Base-by-base conservation (phyloP, 2,329 filamentous ascomycete genomes). In the Botryosphaeria dothidea region DNA sequence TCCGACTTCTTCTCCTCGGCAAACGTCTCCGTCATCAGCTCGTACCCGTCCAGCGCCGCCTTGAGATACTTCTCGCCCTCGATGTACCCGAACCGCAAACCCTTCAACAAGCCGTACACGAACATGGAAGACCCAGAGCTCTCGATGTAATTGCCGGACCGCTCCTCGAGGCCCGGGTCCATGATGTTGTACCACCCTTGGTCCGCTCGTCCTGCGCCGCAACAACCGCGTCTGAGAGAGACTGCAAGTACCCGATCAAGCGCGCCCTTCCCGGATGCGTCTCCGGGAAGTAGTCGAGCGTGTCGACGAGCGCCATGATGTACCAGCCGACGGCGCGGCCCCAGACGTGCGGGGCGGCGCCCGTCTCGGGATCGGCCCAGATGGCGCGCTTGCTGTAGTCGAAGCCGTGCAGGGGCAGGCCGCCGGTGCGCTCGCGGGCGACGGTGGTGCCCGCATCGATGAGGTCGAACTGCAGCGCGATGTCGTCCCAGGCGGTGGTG, bases 131-230 rank as follows among this genome's bases (percentile, higher is more conserved):
- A 83, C 4, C 81, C 86, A 29, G 84, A 86, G 36, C 83, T 85
- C 75, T 89, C 85, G 51, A 88, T 82, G 72, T 85, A 89, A 72
- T 89, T 88, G 1, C 84, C 85, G 52, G 79, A 67, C 45, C 66
- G 70, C 8, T 71, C 73, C 11, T 72, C 79, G 62, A 83, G 81
- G 29, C 78, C 73, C 62, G 81, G 77, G 67, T 81, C 81, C 81
- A 88, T 84, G 46, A 88, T 76, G 61, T 86, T 74, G 82, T 83
- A 87, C 85, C 86, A 88, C 3, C 83, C 7, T 82, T 84, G 0
- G 84, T 83, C n/a, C 25, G 27, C 31, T 17, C 68, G 63, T 84
- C 82, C 31, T 81, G 81, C 0, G 78, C 77, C 13, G 69, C 70
- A 54, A 79, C 78, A 1, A 85, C 66, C 0, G 81, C 81, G 0